Evolutionary conservation across 495 filamentous ascomycete species (phyloP).

Genomic region (Hypomontagnella submonticulosa): DNA sequence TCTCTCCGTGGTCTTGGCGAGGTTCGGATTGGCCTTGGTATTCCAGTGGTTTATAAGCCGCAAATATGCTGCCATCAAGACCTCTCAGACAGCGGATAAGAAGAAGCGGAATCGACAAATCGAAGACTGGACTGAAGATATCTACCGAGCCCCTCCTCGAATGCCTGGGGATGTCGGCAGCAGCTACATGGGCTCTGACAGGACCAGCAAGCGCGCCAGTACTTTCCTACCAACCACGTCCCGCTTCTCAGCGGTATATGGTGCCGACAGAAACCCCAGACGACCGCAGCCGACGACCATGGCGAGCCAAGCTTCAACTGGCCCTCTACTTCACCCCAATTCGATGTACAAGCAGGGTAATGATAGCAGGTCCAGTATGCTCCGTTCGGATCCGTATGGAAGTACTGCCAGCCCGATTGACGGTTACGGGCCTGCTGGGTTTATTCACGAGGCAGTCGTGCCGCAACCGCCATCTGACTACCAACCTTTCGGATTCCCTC

Average conservation of each 20-base stretch:
- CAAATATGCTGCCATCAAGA: constrained; percentile 80
- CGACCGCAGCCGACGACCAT: constrained; percentile 84
- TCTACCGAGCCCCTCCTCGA: constrained; percentile 88
- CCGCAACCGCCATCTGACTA: constrained; percentile 98
- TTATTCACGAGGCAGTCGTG: constrained; percentile 94
- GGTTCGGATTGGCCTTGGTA: constrained; percentile 87
- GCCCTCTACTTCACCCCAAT: constrained; percentile 75
- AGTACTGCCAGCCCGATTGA: constrained; percentile 72
- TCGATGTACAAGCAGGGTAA: constrained; percentile 80
- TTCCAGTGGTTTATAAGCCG: constrained; percentile 96
- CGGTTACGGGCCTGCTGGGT: constrained; percentile 85
- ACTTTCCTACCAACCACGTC: constrained; percentile 85
- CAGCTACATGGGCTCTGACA: constrained; percentile 68
- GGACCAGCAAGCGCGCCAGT: constrained; percentile 82
- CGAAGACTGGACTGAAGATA: constrained; percentile 98
- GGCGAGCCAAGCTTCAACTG: constrained; percentile 91
- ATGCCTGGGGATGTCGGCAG: constrained; percentile 73
- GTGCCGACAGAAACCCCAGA: constrained; percentile 64
- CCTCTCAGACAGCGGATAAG: constrained; percentile 73
- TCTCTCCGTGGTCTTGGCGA: constrained; percentile 84
- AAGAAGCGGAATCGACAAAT: constrained; percentile 91
- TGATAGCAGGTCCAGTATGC: constrained; percentile 69
- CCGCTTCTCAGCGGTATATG: constrained; percentile 94
- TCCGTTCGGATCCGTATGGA: constrained; percentile 59
- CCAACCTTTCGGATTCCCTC: constrained; percentile 93